Evolutionary conservation across 805 yeast genomes (phyloP), one percentile per base, ranked within the genome.

Genomic region (Saturnispora serradocipensis): DNA sequence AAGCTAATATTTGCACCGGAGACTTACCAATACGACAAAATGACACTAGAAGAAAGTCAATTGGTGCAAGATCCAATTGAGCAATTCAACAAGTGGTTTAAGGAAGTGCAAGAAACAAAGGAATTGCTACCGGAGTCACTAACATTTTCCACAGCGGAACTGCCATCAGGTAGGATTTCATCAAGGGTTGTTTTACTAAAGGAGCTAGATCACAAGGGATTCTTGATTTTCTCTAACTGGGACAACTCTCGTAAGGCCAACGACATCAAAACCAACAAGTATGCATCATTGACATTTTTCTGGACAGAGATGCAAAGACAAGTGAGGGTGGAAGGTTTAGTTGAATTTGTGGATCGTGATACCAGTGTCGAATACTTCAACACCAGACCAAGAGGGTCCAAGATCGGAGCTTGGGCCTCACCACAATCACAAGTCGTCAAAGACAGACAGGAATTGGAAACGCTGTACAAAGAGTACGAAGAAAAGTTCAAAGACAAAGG

Each of bases 321-420:
- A 68, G 95, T 93, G 4, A 78, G 99, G 55, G 83, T 93, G 8
- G 98, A 93, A 67, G 99, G 99, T 32, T 57, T 71, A 9, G 81
- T 87, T 58, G 95, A 86, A 66, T 77, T 75, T 55, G 86, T 90
- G 43, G 72, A 80, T 27, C 73, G 82, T 53, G 90, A 86, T 59
- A 87, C 85, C 30, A 78, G 88, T 5, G 81, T 84, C 59, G 73
- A 83, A 46, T 93, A 93, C 68, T 93, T 80, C 68, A 76, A 78
- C 48, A 84, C 96, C 0, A 77, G 99, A 63, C 99, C 99, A 38
- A 75, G 96, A 53, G 97, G 95, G 6, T 86, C 96, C 30, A 82
- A 86, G 63, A 81, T 93, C 55, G 98, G 99, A 30, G 99, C 99
- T 0, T 90, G 97, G 96, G 86, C 97, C 0, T 84, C 95, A 28